A percentile compares a stretch with the other conserved stretches of the same genome.
phyloP scores from a whole-genome alignment of 2,329 filamentous ascomycete species.

The Colletotrichum cereale region DNA sequence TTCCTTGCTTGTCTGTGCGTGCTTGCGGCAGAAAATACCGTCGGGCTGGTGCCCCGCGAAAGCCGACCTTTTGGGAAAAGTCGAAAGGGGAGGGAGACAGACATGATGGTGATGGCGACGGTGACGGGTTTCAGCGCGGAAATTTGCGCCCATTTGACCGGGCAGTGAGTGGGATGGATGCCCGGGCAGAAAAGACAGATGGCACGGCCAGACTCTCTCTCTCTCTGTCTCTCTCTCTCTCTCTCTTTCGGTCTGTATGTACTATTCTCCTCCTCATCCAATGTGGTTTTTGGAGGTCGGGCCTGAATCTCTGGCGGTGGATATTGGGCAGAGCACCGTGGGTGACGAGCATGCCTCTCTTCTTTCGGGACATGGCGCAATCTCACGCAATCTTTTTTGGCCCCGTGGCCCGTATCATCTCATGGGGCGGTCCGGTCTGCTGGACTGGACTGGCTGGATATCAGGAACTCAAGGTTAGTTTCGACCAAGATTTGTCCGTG shows the following conservation, averaged over 20 bases:
- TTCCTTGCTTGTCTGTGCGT: constrained; percentile 7
- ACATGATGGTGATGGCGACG: constrained; percentile 8
- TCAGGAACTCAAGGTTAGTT: constrained; percentile 19
- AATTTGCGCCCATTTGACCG: constrained; percentile 10
- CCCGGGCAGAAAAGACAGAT: constrained; percentile 1
- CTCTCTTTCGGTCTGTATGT: too few relatives aligned
- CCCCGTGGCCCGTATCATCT: not conserved
- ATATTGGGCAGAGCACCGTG: constrained; percentile 7
- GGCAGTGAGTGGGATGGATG: not conserved
- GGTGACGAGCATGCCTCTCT: not conserved
- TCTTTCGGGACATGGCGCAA: constrained; percentile 13
- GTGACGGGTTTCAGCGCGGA: not conserved
- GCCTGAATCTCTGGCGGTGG: constrained; percentile 11
- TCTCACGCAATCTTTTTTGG: not conserved
- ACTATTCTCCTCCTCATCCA: constrained; percentile 1
- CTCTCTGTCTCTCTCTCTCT: too few relatives aligned
- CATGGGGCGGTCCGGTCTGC: not conserved
- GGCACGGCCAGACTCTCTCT: not conserved
- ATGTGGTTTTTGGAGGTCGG: not conserved
- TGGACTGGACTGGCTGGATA: constrained; percentile 16
- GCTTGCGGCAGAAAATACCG: not conserved
- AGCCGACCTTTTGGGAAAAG: not conserved
- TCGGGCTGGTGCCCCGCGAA: not conserved
- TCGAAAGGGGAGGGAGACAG: constrained; percentile 13
- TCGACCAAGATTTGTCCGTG: constrained; percentile 26